Evolutionary conservation across 495 filamentous ascomycete genomes (phyloP).

Genomic region (Aspergillus haitiensis): DNA sequence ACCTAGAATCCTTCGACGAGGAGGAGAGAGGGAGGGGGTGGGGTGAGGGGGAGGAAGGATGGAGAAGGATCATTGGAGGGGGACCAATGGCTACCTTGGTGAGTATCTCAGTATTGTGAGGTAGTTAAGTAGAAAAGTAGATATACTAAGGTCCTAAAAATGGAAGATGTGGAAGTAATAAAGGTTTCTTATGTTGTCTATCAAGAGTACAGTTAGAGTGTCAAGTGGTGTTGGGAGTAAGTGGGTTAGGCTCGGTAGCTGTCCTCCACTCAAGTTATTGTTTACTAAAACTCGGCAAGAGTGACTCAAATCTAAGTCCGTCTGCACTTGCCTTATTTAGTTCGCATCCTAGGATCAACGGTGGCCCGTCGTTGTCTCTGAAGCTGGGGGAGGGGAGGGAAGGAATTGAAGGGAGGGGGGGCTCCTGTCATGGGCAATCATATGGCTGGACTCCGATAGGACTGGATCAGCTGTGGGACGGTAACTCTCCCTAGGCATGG

Average conservation of each 20-base stretch:
- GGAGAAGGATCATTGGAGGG: no score
- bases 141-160: no score
- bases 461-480: constrained; percentile 1
- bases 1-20: constrained; percentile 9
- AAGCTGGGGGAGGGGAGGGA: no score
- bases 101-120: no score
- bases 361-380: no score
- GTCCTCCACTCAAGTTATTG: no score
- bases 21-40: not conserved
- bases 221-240: not conserved
- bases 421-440: not conserved
- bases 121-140: no score
- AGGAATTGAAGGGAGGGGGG: not conserved
- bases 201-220: no score
- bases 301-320: not conserved
- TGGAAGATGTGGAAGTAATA: no score
- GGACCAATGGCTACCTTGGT: no score
- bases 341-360: not conserved
- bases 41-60: not conserved
- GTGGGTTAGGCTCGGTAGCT: not conserved
- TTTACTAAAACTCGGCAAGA: not conserved
- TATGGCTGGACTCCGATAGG: constrained; percentile 11
- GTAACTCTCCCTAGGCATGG: not conserved
- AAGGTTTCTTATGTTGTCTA: no score
- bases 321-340: not conserved